Evolutionary conservation across 306 rosid species (phyloP), one percentile per base, ranked within the genome.

Genomic region (Glycine soja): DNA sequence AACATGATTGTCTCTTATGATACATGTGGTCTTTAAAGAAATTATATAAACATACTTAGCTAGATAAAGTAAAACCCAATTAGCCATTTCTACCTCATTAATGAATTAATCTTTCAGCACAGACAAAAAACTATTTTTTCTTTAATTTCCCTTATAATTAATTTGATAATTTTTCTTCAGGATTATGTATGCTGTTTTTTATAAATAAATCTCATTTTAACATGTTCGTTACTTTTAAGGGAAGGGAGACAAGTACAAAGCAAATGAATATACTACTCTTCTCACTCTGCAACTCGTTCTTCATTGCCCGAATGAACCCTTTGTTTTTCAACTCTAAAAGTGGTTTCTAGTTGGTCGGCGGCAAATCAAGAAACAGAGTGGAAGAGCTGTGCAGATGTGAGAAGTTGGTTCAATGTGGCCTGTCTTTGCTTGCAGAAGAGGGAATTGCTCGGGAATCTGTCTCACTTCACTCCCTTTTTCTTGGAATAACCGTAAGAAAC

Each of bases 161-260:
- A 38, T 38, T 38, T 38, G 7, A 38, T 38, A 38, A 6, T 46
- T 57, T 71, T 42, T 48, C 16, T 50, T 24, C 56, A 53, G 53
- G 46, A 59, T 46, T 14, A 68, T 40, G 14, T 70, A 62, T 15
- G 9, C 59, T 36, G 24, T 59, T 64, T 24, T 19, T 47, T 65
- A 32, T 61, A 8, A 13, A 32, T 18, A 32, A 74, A 66, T 81
- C 19, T 57, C 57, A 67, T 47, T 81, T 71, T 65, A 80, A 34
- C 77, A 53, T 65, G 71, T 69, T 76, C 64, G 68, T 54, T 32
- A 56, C 18, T 63, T 76, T 77, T 57, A 32, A 76, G 75, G 75
- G 71, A 86, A 70, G 67, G 59, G 56, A 61, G 57, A 86, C 93
- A 76, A 71, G 8, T 74, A 51, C 9, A 72, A 72, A 57, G 65